These are phyloP conservation scores for Aspergillus puulaauensis DNA, from an alignment of 2,329 filamentous ascomycete species.

Conservation along the genomic window DNA sequence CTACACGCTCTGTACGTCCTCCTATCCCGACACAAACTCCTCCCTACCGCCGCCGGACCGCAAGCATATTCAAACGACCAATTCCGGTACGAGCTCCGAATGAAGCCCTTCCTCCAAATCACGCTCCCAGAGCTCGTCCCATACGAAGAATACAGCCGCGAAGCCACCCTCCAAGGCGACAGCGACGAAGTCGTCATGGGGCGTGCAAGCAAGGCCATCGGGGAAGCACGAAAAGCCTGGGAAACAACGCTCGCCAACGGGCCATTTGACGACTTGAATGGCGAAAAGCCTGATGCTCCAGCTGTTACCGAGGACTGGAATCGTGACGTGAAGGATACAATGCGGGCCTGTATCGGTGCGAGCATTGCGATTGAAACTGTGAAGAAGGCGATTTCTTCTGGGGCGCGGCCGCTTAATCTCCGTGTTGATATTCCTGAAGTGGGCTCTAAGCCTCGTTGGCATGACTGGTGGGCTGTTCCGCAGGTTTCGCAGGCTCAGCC, in stretches of 20 bases:
- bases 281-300: conserved; percentile 36
- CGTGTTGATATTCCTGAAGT: conserved; percentile 38
- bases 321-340: conserved; percentile 57
- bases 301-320: conserved; percentile 63
- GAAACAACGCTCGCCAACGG: conserved; percentile 42
- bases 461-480: conserved; percentile 48
- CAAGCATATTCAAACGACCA: conserved; percentile 65
- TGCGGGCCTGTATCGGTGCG: conserved; percentile 70
- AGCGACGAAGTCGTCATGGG: conserved; percentile 41
- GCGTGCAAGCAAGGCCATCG: conserved; percentile 38
- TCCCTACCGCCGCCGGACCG: conserved; percentile 49
- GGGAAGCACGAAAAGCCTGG: conserved; percentile 44
- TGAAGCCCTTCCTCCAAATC: conserved; percentile 76
- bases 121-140: conserved; percentile 66
- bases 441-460: conserved; percentile 43
- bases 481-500: conserved; percentile 26
- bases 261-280: conserved; percentile 28
- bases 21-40: conserved; percentile 57
- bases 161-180: conserved; percentile 44
- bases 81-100: conserved; percentile 77
- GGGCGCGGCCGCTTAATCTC: conserved; percentile 24
- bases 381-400: conserved; percentile 52
- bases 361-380: conserved; percentile 63
- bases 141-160: conserved; percentile 59
- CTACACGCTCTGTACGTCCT: conserved; percentile 64